A percentile compares a stretch with the other conserved stretches of the same genome.
These are phyloP conservation scores for Tympanopsis confertula DNA, from an alignment of 2,329 filamentous ascomycete genomes.

Conservation along the genomic window DNA sequence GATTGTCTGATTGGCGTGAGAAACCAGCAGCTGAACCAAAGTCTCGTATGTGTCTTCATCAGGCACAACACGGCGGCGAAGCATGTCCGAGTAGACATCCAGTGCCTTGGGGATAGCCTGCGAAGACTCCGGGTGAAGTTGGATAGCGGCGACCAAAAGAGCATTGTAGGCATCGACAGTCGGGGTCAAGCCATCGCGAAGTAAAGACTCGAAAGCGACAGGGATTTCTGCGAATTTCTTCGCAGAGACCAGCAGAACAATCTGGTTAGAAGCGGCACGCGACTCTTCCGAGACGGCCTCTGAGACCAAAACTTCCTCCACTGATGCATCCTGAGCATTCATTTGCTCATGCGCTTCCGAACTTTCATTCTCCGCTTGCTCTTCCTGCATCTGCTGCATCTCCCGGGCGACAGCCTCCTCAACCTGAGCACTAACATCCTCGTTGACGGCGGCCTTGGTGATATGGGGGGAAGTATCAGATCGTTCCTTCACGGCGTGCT, in stretches of 20 bases:
- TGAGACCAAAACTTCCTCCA: conserved; percentile 41
- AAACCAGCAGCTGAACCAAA: conserved; percentile 70
- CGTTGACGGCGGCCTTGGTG: not conserved
- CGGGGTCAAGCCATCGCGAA: conserved; percentile 70
- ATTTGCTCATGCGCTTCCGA: too few relatives aligned
- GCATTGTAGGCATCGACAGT: conserved; percentile 85
- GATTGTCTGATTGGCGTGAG: conserved; percentile 68
- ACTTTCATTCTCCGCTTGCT: not conserved
- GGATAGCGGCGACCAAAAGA: conserved; percentile 71
- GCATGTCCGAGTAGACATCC: conserved; percentile 94
- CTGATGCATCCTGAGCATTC: conserved; percentile 22
- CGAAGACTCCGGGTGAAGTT: conserved; percentile 66
- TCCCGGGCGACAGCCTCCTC: conserved; percentile 1
- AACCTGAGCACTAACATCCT: not conserved
- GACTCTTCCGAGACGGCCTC: conserved; percentile 51
- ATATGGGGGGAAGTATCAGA: conserved; percentile 8
- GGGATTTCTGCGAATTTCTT: conserved; percentile 79
- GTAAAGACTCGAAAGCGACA: conserved; percentile 78
- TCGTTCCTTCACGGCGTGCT: conserved; percentile 33
- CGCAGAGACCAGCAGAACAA: conserved; percentile 61
- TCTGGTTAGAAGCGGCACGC: conserved; percentile 64
- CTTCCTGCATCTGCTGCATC: conserved; percentile 1
- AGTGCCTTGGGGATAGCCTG: conserved; percentile 83
- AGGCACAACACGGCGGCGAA: conserved; percentile 69
- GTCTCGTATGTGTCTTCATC: conserved; percentile 81